phyloP scores from a whole-genome alignment of 2,329 filamentous ascomycete species.

The Ophidiomyces ophidiicola region DNA sequence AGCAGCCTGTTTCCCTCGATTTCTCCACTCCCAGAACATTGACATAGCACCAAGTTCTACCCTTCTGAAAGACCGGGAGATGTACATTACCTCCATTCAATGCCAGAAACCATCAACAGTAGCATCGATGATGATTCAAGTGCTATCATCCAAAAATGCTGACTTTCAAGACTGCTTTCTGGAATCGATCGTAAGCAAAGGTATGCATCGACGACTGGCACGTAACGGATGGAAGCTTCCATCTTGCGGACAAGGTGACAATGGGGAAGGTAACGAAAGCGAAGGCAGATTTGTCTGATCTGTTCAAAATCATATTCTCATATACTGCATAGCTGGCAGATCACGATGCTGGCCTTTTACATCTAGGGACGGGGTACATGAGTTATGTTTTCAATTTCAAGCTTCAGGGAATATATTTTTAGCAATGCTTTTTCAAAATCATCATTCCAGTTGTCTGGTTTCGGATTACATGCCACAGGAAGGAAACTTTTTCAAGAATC shows the following conservation, averaged over 20 bases:
- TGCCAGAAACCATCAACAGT: no score
- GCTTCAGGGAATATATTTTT: not conserved
- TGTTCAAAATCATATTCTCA: not conserved
- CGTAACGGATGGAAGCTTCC: not conserved
- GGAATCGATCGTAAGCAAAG: not conserved
- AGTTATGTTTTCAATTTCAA: not conserved
- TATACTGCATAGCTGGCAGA: not conserved
- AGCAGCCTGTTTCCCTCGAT: slow-evolving; percentile 11
- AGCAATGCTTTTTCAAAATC: no score
- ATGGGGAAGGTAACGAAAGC: not conserved
- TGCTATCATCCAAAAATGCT: not conserved
- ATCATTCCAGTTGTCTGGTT: no score
- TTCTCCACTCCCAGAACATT: no score
- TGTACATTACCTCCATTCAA: no score
- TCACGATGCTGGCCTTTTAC: not conserved
- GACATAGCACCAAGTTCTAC: no score
- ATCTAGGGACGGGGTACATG: not conserved
- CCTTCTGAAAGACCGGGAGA: no score
- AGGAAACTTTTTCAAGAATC: no score
- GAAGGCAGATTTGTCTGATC: not conserved
- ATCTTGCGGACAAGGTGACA: not conserved
- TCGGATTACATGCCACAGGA: no score
- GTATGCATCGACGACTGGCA: not conserved
- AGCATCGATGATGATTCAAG: no score
- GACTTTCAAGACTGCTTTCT: not conserved